A percentile compares a stretch with the other conserved stretches of the same genome.
Evolutionary conservation across 306 rosid species (phyloP).

Genomic region (Vicia sativa): DNA sequence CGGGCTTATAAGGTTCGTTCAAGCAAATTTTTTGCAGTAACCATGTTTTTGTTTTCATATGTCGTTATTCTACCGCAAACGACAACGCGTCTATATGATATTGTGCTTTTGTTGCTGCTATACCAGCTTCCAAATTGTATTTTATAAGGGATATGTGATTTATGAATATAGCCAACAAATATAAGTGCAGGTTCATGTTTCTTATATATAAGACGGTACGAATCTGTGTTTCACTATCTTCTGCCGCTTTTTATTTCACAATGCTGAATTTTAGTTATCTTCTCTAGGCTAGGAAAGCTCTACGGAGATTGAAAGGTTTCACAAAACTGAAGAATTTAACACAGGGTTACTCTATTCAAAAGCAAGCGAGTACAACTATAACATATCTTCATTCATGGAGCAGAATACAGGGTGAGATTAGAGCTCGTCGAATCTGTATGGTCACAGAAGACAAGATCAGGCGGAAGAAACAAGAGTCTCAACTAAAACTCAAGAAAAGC

Average conservation of each 20-base stretch:
- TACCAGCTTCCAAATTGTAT: too few species aligned
- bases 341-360: slow-evolving; percentile 59
- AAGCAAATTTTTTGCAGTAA: background rate
- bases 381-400: slow-evolving; percentile 89
- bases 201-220: background rate
- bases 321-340: slow-evolving; percentile 64
- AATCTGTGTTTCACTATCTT: slow-evolving; percentile 3
- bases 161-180: slow-evolving; percentile 11
- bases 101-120: too few species aligned
- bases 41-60: too few species aligned
- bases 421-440: slow-evolving; percentile 85
- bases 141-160: background rate
- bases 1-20: slow-evolving; percentile 73
- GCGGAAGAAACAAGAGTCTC: slow-evolving; percentile 84
- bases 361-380: slow-evolving; percentile 74
- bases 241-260: slow-evolving; percentile 4
- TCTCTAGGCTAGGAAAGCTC: slow-evolving; percentile 76
- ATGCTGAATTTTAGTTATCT: slow-evolving; percentile 30
- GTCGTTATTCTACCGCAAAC: too few species aligned
- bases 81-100: too few species aligned
- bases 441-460: slow-evolving; percentile 82
- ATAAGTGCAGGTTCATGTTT: slow-evolving; percentile 4
- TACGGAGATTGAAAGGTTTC: slow-evolving; percentile 69
- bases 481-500: slow-evolving; percentile 86
- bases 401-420: slow-evolving; percentile 69